Conservation (phyloP, 768 basidiomycete species). For the Rhodosporidiobolus sp. region DNA sequence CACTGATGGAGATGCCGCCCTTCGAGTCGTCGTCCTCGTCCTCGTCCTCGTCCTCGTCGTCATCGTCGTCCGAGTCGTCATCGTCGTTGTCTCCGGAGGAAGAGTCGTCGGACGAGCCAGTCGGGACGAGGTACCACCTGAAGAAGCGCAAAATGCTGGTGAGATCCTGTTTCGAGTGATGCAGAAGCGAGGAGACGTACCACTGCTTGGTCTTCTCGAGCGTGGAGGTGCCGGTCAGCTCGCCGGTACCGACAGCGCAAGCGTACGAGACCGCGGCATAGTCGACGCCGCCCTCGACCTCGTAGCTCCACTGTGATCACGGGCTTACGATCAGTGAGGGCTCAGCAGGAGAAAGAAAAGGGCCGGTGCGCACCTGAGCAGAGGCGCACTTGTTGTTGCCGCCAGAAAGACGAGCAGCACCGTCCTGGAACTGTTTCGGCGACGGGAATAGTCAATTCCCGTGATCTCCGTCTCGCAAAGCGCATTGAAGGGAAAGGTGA, state of each 20-base stretch:
- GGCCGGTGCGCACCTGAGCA: background rate
- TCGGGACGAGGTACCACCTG: slow-evolving; percentile 34
- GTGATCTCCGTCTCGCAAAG: background rate
- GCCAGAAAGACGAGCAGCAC: slow-evolving; percentile 30
- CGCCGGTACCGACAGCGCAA: slow-evolving; percentile 30
- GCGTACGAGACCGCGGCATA: slow-evolving; percentile 37
- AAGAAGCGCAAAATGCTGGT: background rate
- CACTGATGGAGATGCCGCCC: background rate
- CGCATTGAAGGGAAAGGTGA: too few relatives aligned
- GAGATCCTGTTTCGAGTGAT: background rate
- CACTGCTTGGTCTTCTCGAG: slow-evolving; percentile 41
- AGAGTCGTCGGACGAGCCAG: slow-evolving; percentile 8
- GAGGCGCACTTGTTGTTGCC: slow-evolving; percentile 39
- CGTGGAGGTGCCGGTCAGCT: slow-evolving; percentile 25
- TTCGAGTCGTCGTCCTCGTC: background rate
- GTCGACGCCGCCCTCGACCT: slow-evolving; percentile 29
- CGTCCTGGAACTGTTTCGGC: background rate
- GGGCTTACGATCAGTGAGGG: too few relatives aligned
- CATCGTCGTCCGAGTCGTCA: slow-evolving; percentile 1
- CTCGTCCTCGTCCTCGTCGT: slow-evolving; percentile 1
- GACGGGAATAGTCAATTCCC: background rate
- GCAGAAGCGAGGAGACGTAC: background rate
- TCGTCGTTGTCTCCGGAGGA: slow-evolving; percentile 2
- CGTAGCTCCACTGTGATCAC: slow-evolving; percentile 1
- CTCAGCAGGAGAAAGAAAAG: too few relatives aligned